phyloP scores from a whole-genome alignment of 2,329 filamentous ascomycete species.

The Nothophoma quercina region DNA sequence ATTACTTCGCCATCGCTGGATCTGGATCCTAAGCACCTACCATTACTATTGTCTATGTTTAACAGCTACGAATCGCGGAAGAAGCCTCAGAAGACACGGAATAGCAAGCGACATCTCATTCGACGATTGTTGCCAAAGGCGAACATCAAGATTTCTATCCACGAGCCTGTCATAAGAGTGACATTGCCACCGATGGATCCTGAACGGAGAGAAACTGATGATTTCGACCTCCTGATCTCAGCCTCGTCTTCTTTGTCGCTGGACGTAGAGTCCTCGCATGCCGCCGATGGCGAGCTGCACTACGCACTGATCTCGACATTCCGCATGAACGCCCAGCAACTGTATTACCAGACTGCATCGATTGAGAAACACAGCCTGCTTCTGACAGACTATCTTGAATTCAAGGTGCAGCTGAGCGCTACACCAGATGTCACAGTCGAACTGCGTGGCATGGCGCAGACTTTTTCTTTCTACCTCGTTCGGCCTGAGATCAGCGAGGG shows the following conservation, averaged over 20 bases:
- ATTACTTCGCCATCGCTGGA: conserved; percentile 95
- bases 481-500: conserved; percentile 92
- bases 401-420: conserved; percentile 85
- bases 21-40: conserved; percentile 88
- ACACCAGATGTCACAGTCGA: conserved; percentile 86
- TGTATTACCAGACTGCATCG: conserved; percentile 92
- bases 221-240: conserved; percentile 94
- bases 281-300: conserved; percentile 79
- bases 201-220: conserved; percentile 67
- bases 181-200: conserved; percentile 79
- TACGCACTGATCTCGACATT: conserved; percentile 86
- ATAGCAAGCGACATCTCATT: conserved; percentile 69
- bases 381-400: conserved; percentile 84
- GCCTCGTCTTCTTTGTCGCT: conserved; percentile 92
- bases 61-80: conserved; percentile 55
- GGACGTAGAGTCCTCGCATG: conserved; percentile 96
- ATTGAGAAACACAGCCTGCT: conserved; percentile 86
- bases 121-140: conserved; percentile 93
- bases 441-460: conserved; percentile 80
- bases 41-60: conserved; percentile 79
- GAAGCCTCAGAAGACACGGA: conserved; percentile 34
- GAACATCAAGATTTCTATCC: conserved; percentile 93
- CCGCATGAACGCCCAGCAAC: conserved; percentile 81
- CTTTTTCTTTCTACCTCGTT: conserved; percentile 87
- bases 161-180: conserved; percentile 93